Evolutionary conservation across 768 basidiomycete species (phyloP).

Genomic region (Boletales sp.): DNA sequence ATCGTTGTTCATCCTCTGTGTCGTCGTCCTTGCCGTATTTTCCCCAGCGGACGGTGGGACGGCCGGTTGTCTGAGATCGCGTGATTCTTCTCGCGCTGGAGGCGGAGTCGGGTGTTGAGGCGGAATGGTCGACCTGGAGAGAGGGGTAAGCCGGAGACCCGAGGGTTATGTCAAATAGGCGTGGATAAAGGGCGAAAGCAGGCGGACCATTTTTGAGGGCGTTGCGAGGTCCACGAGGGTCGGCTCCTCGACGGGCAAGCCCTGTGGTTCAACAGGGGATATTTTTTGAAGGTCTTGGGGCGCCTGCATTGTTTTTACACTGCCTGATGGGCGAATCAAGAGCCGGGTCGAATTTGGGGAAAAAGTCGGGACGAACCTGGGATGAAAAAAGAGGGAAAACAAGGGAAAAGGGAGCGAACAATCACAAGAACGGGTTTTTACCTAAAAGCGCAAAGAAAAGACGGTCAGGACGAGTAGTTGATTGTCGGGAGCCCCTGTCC

Average conservation of each 20-base stretch:
- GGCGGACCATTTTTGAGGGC: slow-evolving; percentile 29
- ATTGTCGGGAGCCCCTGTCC: slow-evolving; percentile 37
- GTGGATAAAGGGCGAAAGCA: slow-evolving; percentile 29
- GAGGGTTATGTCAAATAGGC: slow-evolving; percentile 27
- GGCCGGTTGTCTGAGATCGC: slow-evolving; percentile 33
- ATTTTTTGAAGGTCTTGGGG: slow-evolving; percentile 22
- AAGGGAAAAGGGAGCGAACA: not conserved
- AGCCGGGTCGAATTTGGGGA: not conserved
- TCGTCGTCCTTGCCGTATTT: slow-evolving; percentile 31
- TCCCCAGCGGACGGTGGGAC: slow-evolving; percentile 33
- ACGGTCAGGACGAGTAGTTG: slow-evolving; percentile 23
- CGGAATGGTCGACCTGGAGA: slow-evolving; percentile 20
- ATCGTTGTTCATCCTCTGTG: slow-evolving; percentile 19
- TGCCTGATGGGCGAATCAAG: slow-evolving; percentile 28
- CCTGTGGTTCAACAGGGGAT: slow-evolving; percentile 6
- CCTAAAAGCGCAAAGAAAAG: slow-evolving; percentile 8
- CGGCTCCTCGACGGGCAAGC: slow-evolving; percentile 13
- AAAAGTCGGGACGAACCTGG: slow-evolving; percentile 12
- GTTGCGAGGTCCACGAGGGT: slow-evolving; percentile 25
- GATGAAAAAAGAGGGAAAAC: not conserved
- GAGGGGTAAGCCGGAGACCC: slow-evolving; percentile 18
- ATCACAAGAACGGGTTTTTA: slow-evolving; percentile 17
- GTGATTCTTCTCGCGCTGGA: slow-evolving; percentile 26
- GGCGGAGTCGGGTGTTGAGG: slow-evolving; percentile 24
- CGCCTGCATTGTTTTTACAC: slow-evolving; percentile 31